These are phyloP conservation scores for Colletotrichum kahawae DNA, from an alignment of 2,329 filamentous ascomycete species.

Conservation along the genomic window DNA sequence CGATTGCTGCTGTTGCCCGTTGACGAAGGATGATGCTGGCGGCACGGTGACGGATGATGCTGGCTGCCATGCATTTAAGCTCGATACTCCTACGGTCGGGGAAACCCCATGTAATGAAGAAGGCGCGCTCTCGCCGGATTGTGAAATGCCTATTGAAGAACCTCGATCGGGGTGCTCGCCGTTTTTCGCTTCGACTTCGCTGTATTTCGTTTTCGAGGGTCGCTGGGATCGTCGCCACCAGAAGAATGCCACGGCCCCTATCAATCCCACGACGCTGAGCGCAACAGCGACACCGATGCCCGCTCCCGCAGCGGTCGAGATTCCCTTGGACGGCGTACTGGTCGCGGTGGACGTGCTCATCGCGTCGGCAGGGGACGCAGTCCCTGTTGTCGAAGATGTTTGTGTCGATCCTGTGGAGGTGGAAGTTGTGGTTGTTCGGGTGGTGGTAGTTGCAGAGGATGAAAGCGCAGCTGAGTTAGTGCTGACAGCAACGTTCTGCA, in stretches of 20 bases:
- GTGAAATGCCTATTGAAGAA: not conserved
- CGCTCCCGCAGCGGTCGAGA: conserved; percentile 33
- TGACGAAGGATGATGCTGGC: not conserved
- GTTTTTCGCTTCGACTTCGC: conserved; percentile 13
- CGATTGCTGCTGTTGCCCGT: not conserved
- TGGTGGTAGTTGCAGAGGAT: conserved; percentile 14
- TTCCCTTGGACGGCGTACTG: conserved; percentile 2
- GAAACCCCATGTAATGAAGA: not conserved
- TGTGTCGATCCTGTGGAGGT: conserved; percentile 1
- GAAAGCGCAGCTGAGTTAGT: not conserved
- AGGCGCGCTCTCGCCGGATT: not conserved
- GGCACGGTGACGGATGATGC: not conserved
- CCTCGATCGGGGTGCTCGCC: not conserved
- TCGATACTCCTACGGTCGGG: not conserved
- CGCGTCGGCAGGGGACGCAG: not conserved
- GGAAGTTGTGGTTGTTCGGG: not conserved
- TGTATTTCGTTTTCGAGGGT: conserved; percentile 1
- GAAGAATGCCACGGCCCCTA: conserved; percentile 28
- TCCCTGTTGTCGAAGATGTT: not conserved
- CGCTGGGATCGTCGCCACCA: conserved; percentile 28
- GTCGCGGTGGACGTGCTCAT: not conserved
- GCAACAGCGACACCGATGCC: conserved; percentile 35
- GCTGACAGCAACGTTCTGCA: not conserved
- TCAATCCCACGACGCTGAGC: conserved; percentile 28
- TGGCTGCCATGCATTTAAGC: not conserved